Conservation (phyloP, 1,284 basidiomycete species). For the Chalciporus piperatoides region DNA sequence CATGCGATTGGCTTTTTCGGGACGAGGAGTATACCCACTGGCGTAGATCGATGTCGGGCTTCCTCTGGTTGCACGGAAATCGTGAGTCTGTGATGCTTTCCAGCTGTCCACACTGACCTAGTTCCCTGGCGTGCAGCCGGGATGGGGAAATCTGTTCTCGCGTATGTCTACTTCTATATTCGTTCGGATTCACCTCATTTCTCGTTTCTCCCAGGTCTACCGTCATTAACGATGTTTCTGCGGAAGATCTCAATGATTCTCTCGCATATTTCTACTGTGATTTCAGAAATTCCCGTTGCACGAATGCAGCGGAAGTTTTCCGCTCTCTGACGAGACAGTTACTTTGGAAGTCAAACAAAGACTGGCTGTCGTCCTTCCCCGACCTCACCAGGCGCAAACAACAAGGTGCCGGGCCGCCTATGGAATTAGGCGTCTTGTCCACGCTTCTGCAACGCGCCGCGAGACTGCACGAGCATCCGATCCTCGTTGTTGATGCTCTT, state of each 20-base stretch:
- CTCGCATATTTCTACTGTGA: slow-evolving; percentile 16
- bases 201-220: not conserved
- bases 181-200: not conserved
- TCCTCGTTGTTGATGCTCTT: slow-evolving; percentile 12
- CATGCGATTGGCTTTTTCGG: not conserved
- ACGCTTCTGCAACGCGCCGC: slow-evolving; percentile 4
- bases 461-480: slow-evolving; percentile 2
- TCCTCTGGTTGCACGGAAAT: slow-evolving; percentile 9
- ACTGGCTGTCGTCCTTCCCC: slow-evolving; percentile 3
- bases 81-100: not conserved
- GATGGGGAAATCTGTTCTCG: slow-evolving; percentile 7
- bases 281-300: slow-evolving; percentile 3
- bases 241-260: not conserved
- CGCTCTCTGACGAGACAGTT: slow-evolving; percentile 8
- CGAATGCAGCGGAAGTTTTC: not conserved
- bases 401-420: not conserved
- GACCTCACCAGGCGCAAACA: not conserved
- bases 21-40: too few relatives aligned
- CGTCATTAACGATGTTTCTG: slow-evolving; percentile 3
- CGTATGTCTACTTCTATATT: not conserved
- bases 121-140: not conserved
- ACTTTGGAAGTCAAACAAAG: not conserved
- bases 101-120: too few relatives aligned
- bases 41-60: not conserved
- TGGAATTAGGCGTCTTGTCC: not conserved